These are phyloP conservation scores for Rhododendron henanense DNA, from an alignment of 148 eudicot genomes.

Conservation along the genomic window DNA sequence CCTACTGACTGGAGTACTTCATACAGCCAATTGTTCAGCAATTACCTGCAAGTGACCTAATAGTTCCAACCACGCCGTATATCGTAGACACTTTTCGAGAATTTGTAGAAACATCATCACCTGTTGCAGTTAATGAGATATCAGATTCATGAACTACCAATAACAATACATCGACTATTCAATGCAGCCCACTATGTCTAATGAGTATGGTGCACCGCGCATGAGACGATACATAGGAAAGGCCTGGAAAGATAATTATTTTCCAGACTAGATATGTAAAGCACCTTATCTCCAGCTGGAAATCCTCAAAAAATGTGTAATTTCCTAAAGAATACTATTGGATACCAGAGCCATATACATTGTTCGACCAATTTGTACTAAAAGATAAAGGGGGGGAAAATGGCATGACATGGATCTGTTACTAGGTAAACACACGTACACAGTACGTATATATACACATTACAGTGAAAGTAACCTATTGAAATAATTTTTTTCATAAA, in stretches of 20 bases:
- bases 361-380: neutral
- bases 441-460: neutral
- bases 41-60: slow-evolving; percentile 86
- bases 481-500: neutral
- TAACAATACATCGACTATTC: neutral
- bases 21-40: slow-evolving; percentile 7
- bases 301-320: no score
- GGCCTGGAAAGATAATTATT: neutral
- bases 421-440: neutral
- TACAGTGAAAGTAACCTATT: neutral
- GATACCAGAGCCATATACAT: neutral
- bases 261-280: neutral
- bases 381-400: neutral
- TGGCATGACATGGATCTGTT: neutral
- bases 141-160: neutral
- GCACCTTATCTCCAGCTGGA: neutral
- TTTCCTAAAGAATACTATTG: neutral
- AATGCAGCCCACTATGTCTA: neutral
- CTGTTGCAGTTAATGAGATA: slow-evolving; percentile 34
- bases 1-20: neutral
- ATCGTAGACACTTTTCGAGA: slow-evolving; percentile 60
- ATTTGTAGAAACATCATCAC: slow-evolving; percentile 38
- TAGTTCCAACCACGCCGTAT: slow-evolving; percentile 87
- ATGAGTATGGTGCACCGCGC: no score
- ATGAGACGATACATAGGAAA: neutral